Percentiles rank a stretch among this genome's conserved stretches.
phyloP scores from a whole-genome alignment of 1,284 basidiomycete genomes.

The Tylopilus sp. region DNA sequence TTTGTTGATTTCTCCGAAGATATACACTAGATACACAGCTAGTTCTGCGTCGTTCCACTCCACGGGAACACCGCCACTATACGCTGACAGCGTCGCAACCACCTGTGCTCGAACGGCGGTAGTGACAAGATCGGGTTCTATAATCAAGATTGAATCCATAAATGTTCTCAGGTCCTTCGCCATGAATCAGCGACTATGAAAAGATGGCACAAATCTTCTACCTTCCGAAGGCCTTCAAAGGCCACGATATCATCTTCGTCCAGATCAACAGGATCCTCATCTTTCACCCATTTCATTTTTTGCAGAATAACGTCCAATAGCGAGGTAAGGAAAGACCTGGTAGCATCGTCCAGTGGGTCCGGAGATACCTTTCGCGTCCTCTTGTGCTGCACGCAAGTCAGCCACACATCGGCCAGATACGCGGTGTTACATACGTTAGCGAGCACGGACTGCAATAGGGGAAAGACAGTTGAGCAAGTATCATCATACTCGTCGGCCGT shows the following conservation, averaged over 20 bases:
- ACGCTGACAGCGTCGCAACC: conserved; percentile 66
- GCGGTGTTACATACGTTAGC: conserved; percentile 52
- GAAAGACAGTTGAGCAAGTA: conserved; percentile 79
- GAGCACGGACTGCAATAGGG: conserved; percentile 73
- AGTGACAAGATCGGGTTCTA: conserved; percentile 79
- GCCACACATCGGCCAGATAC: not conserved
- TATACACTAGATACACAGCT: conserved; percentile 85
- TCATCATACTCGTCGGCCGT: conserved; percentile 87
- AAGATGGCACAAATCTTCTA: conserved; percentile 29
- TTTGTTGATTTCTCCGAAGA: conserved; percentile 91
- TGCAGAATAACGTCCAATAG: conserved; percentile 77
- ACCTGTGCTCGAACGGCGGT: conserved; percentile 68
- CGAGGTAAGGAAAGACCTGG: conserved; percentile 75
- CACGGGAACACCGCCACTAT: conserved; percentile 51
- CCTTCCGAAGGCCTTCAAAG: conserved; percentile 85
- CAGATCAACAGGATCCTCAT: conserved; percentile 73
- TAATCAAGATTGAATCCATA: conserved; percentile 74
- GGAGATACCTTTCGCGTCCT: conserved; percentile 63
- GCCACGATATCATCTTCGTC: conserved; percentile 86
- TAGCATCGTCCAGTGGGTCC: conserved; percentile 65
- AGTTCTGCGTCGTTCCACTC: conserved; percentile 95
- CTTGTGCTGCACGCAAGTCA: conserved; percentile 59
- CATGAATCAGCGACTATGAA: conserved; percentile 6
- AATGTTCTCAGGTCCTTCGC: conserved; percentile 74
- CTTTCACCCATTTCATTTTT: conserved; percentile 92